A percentile compares a stretch with the other conserved stretches of the same genome.
Evolutionary conservation across 345 rosid species (phyloP).

Genomic region (Eucalyptus melliodora): DNA sequence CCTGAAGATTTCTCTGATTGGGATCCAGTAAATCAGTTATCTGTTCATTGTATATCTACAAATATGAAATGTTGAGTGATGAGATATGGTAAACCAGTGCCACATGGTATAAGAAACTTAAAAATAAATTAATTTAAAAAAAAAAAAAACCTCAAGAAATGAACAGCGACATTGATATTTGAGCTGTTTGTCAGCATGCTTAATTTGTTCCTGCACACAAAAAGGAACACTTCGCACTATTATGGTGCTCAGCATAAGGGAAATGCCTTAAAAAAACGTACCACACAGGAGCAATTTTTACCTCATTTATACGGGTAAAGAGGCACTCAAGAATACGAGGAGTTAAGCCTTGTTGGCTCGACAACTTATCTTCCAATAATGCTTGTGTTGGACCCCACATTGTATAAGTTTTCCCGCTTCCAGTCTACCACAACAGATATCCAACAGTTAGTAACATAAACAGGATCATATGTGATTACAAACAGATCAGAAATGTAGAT

Average conservation of each 20-base stretch:
- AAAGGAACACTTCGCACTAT: background rate
- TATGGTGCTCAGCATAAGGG: background rate
- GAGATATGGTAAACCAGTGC: background rate
- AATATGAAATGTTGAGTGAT: background rate
- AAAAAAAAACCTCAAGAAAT: conserved; percentile 68
- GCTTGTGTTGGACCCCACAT: conserved; percentile 98
- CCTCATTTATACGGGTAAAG: conserved; percentile 86
- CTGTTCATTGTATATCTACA: conserved; percentile 97
- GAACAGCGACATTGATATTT: conserved; percentile 95
- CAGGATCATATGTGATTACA: background rate
- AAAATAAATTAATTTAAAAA: background rate
- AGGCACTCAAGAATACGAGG: conserved; percentile 82
- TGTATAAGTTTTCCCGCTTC: conserved; percentile 96
- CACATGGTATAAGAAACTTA: background rate
- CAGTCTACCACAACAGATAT: conserved; percentile 34
- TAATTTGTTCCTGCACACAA: conserved; percentile 67
- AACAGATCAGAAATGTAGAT: background rate
- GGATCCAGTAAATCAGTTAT: conserved; percentile 95
- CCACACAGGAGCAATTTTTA: conserved; percentile 2
- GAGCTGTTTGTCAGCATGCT: conserved; percentile 75
- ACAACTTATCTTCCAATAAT: conserved; percentile 45
- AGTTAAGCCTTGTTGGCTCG: conserved; percentile 73
- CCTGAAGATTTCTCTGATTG: conserved; percentile 81
- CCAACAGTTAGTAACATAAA: background rate
- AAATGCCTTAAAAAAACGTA: background rate